phyloP scores from a whole-genome alignment of 2,329 filamentous ascomycete genomes.

The Sporothrix humicola region DNA sequence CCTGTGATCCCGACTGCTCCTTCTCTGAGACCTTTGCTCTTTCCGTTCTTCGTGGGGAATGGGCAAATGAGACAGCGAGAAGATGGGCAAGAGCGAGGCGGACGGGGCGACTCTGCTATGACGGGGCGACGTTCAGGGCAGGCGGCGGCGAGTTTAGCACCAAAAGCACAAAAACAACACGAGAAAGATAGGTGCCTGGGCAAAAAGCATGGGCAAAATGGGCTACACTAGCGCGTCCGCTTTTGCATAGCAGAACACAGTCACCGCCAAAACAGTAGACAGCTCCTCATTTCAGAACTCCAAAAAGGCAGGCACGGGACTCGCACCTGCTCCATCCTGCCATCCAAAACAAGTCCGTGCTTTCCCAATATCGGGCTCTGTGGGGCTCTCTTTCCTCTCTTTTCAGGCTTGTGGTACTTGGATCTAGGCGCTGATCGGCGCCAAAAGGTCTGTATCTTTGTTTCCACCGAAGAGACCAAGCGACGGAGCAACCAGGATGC shows the following conservation, averaged over 20 bases:
- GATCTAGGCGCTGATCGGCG: conserved; percentile 17
- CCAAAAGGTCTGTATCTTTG: background rate
- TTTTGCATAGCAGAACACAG: background rate
- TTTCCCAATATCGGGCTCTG: conserved; percentile 11
- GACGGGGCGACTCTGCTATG: too few relatives aligned
- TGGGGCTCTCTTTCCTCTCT: background rate
- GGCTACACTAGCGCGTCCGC: background rate
- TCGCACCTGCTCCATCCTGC: background rate
- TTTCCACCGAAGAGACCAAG: too few relatives aligned
- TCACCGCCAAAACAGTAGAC: conserved; percentile 11
- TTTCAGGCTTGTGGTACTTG: background rate
- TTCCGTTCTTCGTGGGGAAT: background rate
- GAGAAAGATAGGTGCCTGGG: too few relatives aligned
- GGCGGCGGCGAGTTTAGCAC: background rate
- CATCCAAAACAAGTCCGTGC: conserved; percentile 14
- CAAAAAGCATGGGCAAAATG: background rate
- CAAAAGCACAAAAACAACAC: background rate
- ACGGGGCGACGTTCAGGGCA: background rate
- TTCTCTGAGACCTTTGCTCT: background rate
- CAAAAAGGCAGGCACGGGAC: conserved; percentile 8
- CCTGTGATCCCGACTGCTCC: conserved; percentile 12
- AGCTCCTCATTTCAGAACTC: conserved; percentile 17
- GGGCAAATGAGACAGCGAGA: background rate
- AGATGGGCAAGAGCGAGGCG: conserved; percentile 4
- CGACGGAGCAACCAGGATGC: background rate